These are phyloP conservation scores for Acanthamoeba rhysodes DNA, from an alignment of 208 protist genomes.

Conservation along the genomic window DNA sequence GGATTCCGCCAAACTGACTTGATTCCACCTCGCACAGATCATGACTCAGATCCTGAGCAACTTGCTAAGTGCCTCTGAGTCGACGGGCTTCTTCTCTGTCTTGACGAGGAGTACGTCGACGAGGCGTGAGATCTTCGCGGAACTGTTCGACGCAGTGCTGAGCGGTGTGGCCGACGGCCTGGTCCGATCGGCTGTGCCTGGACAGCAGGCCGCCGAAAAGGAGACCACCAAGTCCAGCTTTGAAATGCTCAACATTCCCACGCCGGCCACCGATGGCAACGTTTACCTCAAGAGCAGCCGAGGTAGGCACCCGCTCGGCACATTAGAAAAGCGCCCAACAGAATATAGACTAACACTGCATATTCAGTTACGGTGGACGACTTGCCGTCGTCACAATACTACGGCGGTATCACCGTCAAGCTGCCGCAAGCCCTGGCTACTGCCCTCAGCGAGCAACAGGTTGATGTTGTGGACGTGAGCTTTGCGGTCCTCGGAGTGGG, in stretches of 20 bases:
- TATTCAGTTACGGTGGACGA: background rate
- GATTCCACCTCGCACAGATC: background rate
- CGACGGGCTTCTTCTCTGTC: background rate
- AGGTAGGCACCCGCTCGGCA: background rate
- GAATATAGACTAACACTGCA: too few species aligned
- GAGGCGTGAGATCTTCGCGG: background rate
- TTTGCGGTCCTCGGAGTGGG: background rate
- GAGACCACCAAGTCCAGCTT: slow-evolving; percentile 22
- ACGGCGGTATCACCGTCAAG: background rate
- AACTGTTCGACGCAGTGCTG: background rate
- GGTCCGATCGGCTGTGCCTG: background rate
- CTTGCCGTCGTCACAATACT: slow-evolving; percentile 13
- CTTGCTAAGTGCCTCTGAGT: background rate
- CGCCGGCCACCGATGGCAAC: background rate
- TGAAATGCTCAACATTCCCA: slow-evolving; percentile 34
- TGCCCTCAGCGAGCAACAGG: background rate
- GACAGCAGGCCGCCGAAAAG: slow-evolving; percentile 6
- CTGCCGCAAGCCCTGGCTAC: background rate
- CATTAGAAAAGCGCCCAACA: background rate
- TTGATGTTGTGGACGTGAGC: background rate
- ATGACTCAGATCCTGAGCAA: slow-evolving; percentile 25
- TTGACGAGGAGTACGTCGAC: background rate
- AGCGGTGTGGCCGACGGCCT: background rate
- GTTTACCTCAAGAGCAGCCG: background rate
- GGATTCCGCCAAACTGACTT: background rate